phyloP scores from a whole-genome alignment of 176 grass and related monocot species.

The Bromus sterilis region DNA sequence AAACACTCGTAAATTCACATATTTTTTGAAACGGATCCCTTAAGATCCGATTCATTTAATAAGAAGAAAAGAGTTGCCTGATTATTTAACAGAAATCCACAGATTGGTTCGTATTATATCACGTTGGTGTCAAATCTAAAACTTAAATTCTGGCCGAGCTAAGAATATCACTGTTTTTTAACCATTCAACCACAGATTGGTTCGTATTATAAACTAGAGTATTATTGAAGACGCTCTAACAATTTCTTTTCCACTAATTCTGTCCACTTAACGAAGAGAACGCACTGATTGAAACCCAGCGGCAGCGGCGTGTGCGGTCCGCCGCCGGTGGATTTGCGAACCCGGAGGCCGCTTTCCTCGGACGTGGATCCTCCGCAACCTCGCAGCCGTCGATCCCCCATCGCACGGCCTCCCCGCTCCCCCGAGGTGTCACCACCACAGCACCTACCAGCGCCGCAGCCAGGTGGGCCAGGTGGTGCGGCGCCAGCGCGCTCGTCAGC shows the following conservation, averaged over 20 bases:
- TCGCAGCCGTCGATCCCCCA: background rate
- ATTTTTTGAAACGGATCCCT: too few relatives aligned
- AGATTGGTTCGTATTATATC: too few relatives aligned
- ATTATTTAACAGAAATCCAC: too few relatives aligned
- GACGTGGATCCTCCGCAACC: background rate
- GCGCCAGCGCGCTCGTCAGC: slow-evolving; percentile 4
- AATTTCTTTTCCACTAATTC: background rate
- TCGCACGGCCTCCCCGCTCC: background rate
- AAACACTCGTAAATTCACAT: too few relatives aligned
- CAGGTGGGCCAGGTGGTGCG: background rate
- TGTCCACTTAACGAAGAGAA: background rate
- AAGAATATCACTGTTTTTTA: too few relatives aligned
- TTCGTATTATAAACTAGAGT: too few relatives aligned
- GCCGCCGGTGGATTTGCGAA: slow-evolving; percentile 1
- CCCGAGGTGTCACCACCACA: background rate
- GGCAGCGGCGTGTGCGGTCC: slow-evolving; percentile 10
- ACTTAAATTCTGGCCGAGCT: too few relatives aligned
- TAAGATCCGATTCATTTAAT: too few relatives aligned
- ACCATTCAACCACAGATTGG: too few relatives aligned
- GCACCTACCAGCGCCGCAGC: background rate
- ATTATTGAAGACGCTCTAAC: too few relatives aligned
- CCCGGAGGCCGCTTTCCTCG: background rate
- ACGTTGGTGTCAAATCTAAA: too few relatives aligned
- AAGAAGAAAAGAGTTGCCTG: too few relatives aligned
- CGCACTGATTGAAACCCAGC: background rate